phyloP scores from a whole-genome alignment of 352 stramenopile genomes.

The Phytopythium oedochilum region DNA sequence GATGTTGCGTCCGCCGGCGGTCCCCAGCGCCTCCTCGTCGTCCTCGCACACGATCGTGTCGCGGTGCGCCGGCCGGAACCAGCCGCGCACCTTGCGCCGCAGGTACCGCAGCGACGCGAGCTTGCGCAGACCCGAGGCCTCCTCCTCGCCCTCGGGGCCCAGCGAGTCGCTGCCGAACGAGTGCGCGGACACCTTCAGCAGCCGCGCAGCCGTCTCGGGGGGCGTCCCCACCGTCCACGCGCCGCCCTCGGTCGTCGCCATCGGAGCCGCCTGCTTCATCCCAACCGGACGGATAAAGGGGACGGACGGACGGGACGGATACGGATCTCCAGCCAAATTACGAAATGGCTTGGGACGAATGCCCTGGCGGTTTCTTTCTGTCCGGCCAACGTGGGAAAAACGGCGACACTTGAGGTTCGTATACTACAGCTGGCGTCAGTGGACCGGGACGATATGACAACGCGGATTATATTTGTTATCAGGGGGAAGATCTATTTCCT shows the following conservation, averaged over 20 bases:
- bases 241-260: not conserved
- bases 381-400: too few species aligned
- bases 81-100: constrained; percentile 39
- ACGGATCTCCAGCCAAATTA: not conserved
- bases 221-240: constrained; percentile 4
- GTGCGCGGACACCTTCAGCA: not conserved
- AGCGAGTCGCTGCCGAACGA: not conserved
- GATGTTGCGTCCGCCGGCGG: constrained; percentile 24
- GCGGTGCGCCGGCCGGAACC: constrained; percentile 48
- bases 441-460: too few species aligned
- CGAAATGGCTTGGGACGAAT: constrained; percentile 18
- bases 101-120: constrained; percentile 61
- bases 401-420: too few species aligned
- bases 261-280: not conserved
- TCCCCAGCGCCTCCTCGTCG: constrained; percentile 36
- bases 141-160: constrained; percentile 18
- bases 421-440: too few species aligned
- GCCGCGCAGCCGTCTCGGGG: not conserved
- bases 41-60: constrained; percentile 57
- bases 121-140: constrained; percentile 35
- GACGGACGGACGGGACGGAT: not conserved
- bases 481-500: too few species aligned
- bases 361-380: too few species aligned
- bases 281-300: too few species aligned
- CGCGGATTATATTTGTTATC: too few species aligned